Evolutionary conservation across 1,284 basidiomycete genomes (phyloP).

Genomic region (Pseudozyma thailandica): DNA sequence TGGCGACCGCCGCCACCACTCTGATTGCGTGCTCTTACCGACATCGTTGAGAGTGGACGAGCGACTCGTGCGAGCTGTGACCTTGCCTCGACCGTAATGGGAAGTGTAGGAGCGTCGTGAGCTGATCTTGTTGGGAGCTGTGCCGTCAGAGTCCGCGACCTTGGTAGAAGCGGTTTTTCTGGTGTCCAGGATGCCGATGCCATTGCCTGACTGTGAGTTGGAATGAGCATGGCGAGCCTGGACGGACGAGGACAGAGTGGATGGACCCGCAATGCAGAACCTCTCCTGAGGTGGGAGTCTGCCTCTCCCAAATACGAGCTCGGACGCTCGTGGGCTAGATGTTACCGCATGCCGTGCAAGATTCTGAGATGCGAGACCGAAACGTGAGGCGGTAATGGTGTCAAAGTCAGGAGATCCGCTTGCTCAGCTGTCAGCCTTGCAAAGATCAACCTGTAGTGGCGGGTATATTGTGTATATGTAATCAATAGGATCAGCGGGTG

Average conservation of each 20-base stretch:
- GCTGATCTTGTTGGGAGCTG: not conserved
- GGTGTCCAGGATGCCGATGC: conserved; percentile 7
- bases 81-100: conserved; percentile 6
- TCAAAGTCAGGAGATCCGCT: conserved; percentile 14
- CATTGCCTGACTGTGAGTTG: conserved; percentile 22
- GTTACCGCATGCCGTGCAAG: conserved; percentile 39
- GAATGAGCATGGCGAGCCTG: conserved; percentile 21
- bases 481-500: not conserved
- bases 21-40: conserved; percentile 6
- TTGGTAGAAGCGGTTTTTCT: conserved; percentile 1
- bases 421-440: conserved; percentile 40
- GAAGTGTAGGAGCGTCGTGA: conserved; percentile 15
- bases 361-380: conserved; percentile 23
- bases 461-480: not conserved
- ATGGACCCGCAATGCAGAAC: conserved; percentile 30
- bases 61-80: conserved; percentile 1
- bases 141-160: conserved; percentile 5
- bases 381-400: conserved; percentile 35
- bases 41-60: not conserved
- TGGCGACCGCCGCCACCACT: conserved; percentile 21
- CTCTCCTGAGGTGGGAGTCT: conserved; percentile 19
- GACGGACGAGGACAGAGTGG: conserved; percentile 9
- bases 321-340: conserved; percentile 19
- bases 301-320: not conserved
- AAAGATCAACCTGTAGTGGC: conserved; percentile 3